Evolutionary conservation across 768 basidiomycete species (phyloP).

Genomic region (Lentinula sp.): DNA sequence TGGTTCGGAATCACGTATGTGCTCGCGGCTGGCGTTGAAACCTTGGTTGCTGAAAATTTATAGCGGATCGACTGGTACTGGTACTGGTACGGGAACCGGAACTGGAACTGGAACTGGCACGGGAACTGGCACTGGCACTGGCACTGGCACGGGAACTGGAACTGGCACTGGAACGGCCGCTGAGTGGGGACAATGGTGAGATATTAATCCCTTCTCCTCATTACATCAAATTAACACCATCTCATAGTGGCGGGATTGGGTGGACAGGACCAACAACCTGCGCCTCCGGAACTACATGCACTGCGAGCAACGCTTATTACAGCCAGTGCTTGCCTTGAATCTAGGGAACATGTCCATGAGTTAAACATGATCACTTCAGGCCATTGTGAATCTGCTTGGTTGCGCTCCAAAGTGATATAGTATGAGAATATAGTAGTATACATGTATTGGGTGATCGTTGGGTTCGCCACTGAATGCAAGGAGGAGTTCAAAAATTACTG

Average conservation of each 20-base stretch:
- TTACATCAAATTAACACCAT: not conserved
- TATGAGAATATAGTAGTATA: not conserved
- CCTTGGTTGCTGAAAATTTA: not conserved
- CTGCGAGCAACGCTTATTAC: not conserved
- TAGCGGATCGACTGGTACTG: not conserved
- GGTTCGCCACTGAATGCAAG: not conserved
- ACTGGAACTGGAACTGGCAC: not conserved
- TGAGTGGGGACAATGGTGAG: not conserved
- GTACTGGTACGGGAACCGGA: not conserved
- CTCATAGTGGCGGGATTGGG: not conserved
- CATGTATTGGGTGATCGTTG: not conserved
- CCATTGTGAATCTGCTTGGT: too few relatives aligned
- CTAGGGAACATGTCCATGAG: not conserved
- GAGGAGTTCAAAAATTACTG: not conserved
- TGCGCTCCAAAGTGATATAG: too few relatives aligned
- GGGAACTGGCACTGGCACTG: not conserved
- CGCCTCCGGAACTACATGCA: not conserved
- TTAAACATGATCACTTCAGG: too few relatives aligned
- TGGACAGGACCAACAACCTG: conserved; percentile 3
- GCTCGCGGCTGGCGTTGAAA: not conserved
- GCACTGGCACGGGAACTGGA: not conserved
- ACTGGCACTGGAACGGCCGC: not conserved
- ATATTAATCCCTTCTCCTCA: not conserved
- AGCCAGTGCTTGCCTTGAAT: not conserved
- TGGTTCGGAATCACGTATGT: conserved; percentile 37